These are phyloP conservation scores for Salicornia ramosissima DNA, from an alignment of 148 eudicot genomes.

Conservation along the genomic window DNA sequence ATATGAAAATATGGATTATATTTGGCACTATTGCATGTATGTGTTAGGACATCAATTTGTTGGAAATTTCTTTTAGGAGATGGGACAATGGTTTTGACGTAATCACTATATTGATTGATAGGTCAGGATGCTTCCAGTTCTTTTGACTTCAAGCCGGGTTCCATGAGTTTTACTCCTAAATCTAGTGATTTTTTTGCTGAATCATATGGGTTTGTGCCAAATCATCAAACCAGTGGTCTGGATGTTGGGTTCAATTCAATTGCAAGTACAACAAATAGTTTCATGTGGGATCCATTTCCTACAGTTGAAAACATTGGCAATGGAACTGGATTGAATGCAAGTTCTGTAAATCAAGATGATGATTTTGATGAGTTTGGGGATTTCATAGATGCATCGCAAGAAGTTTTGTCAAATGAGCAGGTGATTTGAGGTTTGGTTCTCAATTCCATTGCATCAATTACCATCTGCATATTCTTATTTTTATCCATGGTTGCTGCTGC, in stretches of 20 bases:
- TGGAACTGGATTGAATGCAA: constrained; percentile 29
- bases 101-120: constrained; percentile 22
- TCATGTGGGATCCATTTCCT: constrained; percentile 27
- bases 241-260: constrained; percentile 25
- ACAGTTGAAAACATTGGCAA: constrained; percentile 25
- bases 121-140: constrained; percentile 38
- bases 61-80: constrained; percentile 1
- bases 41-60: not conserved
- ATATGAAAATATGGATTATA: not conserved
- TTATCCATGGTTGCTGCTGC: constrained; percentile 20
- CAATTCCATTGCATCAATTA: not conserved
- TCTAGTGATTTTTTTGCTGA: constrained; percentile 35
- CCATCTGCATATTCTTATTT: constrained; percentile 6
- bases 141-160: constrained; percentile 27
- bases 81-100: constrained; percentile 7
- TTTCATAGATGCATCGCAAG: constrained; percentile 48
- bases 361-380: constrained; percentile 70
- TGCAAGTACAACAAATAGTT: constrained; percentile 29
- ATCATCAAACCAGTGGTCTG: constrained; percentile 22
- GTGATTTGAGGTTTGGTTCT: constrained; percentile 30
- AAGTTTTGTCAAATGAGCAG: constrained; percentile 37
- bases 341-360: constrained; percentile 25
- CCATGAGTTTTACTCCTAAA: constrained; percentile 25
- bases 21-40: not conserved
- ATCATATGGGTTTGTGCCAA: constrained; percentile 26